phyloP scores from a whole-genome alignment of 371 early-diverging fungal species.

The Batkoa obscura region DNA sequence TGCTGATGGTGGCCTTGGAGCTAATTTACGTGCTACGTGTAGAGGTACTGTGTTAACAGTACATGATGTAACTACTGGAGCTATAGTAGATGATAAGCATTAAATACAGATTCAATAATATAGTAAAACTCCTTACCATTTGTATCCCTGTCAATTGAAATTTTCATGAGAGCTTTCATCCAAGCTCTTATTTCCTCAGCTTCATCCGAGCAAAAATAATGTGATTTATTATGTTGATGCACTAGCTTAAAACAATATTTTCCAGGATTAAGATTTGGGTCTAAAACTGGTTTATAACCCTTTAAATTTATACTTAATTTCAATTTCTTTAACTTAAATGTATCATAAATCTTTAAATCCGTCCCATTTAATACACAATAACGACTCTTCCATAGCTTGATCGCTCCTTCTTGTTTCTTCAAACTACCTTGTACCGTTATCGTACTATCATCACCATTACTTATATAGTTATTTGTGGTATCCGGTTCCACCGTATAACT shows the following conservation, averaged over 20 bases:
- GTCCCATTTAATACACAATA: slow-evolving; percentile 46
- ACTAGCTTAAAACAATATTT: slow-evolving; percentile 44
- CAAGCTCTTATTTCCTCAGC: slow-evolving; percentile 23
- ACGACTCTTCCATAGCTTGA: slow-evolving; percentile 43
- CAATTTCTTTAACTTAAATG: slow-evolving; percentile 30
- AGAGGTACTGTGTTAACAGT: slow-evolving; percentile 37
- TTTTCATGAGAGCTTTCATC: slow-evolving; percentile 40
- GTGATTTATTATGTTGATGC: slow-evolving; percentile 30
- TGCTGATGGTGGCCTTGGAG: slow-evolving; percentile 39
- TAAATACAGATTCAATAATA: background rate
- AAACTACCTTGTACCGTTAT: slow-evolving; percentile 17
- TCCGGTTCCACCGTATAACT: too few relatives aligned
- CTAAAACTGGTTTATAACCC: slow-evolving; percentile 27
- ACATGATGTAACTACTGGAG: slow-evolving; percentile 43
- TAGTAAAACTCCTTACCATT: slow-evolving; percentile 13
- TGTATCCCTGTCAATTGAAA: slow-evolving; percentile 35
- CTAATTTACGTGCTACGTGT: slow-evolving; percentile 33
- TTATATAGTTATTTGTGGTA: slow-evolving; percentile 8
- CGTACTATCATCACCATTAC: background rate
- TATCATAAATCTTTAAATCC: slow-evolving; percentile 38
- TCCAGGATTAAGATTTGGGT: slow-evolving; percentile 33
- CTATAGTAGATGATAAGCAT: slow-evolving; percentile 9
- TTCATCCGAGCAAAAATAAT: slow-evolving; percentile 35
- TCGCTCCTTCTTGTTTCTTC: slow-evolving; percentile 38
- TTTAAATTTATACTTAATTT: slow-evolving; percentile 28